Evolutionary conservation across 768 basidiomycete genomes (phyloP).

Genomic region (Boletus edulis): DNA sequence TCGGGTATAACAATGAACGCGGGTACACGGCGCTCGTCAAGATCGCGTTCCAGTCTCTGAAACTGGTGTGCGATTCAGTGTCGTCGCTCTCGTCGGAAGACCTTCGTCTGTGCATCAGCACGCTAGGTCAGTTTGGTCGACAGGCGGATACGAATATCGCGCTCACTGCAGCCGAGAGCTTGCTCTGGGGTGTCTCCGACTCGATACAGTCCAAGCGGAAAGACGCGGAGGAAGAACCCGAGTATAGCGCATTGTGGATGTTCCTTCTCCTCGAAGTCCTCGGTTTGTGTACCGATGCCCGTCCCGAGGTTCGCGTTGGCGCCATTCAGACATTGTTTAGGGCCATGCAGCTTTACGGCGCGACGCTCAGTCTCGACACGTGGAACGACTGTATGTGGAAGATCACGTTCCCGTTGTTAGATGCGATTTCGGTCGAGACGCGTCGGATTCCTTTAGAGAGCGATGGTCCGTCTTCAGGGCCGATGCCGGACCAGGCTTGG

Average conservation of each 20-base stretch:
- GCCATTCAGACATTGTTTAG: constrained; percentile 96
- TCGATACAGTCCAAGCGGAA: constrained; percentile 86
- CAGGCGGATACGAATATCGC: constrained; percentile 97
- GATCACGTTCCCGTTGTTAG: constrained; percentile 83
- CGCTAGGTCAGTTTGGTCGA: constrained; percentile 87
- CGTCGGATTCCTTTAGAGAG: constrained; percentile 33
- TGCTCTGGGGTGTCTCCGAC: constrained; percentile 96
- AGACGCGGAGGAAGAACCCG: constrained; percentile 55
- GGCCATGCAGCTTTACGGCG: constrained; percentile 91
- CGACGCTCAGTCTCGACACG: constrained; percentile 72
- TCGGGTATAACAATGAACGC: constrained; percentile 62
- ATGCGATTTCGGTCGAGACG: constrained; percentile 60
- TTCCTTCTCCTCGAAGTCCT: constrained; percentile 82
- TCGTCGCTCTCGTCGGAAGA: constrained; percentile 77
- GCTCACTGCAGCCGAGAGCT: constrained; percentile 86
- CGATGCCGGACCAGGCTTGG: constrained; percentile 52
- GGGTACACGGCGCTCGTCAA: constrained; percentile 77
- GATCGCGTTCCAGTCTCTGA: constrained; percentile 92
- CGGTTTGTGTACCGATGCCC: constrained; percentile 73
- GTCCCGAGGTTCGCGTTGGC: constrained; percentile 88
- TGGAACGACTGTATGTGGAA: constrained; percentile 95
- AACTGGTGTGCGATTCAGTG: constrained; percentile 91
- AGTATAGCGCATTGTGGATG: constrained; percentile 92
- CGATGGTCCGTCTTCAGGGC: constrained; percentile 7
- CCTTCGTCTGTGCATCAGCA: constrained; percentile 84